Evolutionary conservation across 257 asterid species (phyloP), one percentile per base, ranked within the genome.

Genomic region (Verbena officinalis): DNA sequence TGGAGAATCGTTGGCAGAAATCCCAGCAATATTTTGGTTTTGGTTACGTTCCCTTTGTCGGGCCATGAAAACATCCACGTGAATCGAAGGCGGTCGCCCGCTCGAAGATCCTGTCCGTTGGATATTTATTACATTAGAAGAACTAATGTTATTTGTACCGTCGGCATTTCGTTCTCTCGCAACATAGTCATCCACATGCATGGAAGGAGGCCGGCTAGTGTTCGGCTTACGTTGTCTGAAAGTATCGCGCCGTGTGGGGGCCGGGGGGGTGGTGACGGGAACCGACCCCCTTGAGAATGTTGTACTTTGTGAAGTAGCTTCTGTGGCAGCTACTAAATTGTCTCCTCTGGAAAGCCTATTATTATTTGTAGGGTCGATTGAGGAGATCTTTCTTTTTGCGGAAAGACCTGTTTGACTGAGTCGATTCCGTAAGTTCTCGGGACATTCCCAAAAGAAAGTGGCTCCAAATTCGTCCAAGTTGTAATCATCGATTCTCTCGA

Each of bases 171-270:
- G 72, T 57, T 83, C 89, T 72, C 89, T 77, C 39, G 89, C 89
- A 68, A 83, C 89, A 75, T 80, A 83, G 76, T 80, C 89, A 75
- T 83, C 89, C 17, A 83, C 89, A 49, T 93, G 99, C 99, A 93
- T 93, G 67, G 99, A 93, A 68, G 99, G 99, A 58, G 99, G 96
- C 56, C 97, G 83, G 81, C 99, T 93, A 43, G 97, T 93, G 82
- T 93, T 93, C 27, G 95, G 96, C 82, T 93, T 93, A 60, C 99
- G 99, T 78, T 84, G 95, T 66, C 99, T 84, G 75, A 93, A 93
- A 64, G 85, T 77, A 75, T 93, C 99, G 66, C 98, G 86, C 9
- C 97, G 93, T 43, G 94, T 78, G 19, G 95, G 96, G 62, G 82
- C 98, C 16, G 95, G 70, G 42, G 95, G 75, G 8, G 83, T 74